Evolutionary conservation across 805 yeast species (phyloP).

Genomic region (Ogataea degrootiae): DNA sequence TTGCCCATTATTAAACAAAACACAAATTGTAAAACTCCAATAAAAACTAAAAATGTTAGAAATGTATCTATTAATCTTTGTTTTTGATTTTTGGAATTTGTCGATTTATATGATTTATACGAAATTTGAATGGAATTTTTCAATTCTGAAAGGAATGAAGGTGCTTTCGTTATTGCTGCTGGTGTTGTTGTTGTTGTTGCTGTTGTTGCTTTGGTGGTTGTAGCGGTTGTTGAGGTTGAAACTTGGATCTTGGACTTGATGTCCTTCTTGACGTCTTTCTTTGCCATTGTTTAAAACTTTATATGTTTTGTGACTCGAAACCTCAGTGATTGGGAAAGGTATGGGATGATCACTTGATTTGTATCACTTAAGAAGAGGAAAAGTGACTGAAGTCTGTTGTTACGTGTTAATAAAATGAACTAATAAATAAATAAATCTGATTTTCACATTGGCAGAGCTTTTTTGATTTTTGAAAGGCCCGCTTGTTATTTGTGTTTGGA

Average conservation of each 20-base stretch:
- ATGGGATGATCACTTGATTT: not conserved
- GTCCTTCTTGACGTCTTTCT: conserved; percentile 30
- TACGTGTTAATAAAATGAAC: too few species aligned
- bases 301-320: not conserved
- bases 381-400: too few species aligned
- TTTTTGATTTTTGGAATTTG: conserved; percentile 32
- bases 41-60: conserved; percentile 62
- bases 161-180: conserved; percentile 3
- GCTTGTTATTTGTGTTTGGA: too few species aligned
- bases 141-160: conserved; percentile 27
- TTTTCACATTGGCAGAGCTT: too few species aligned
- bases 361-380: not conserved
- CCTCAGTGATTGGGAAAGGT: not conserved
- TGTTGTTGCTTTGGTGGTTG: conserved; percentile 2
- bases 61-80: conserved; percentile 73
- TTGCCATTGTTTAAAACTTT: conserved; percentile 27
- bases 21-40: conserved; percentile 74
- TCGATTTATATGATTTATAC: conserved; percentile 28
- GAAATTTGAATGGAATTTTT: conserved; percentile 28
- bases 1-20: conserved; percentile 77
- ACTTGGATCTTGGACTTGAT: not conserved
- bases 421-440: too few species aligned
- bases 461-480: too few species aligned
- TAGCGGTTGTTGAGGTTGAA: conserved; percentile 4
- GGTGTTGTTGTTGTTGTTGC: conserved; percentile 7